phyloP scores from a whole-genome alignment of 306 rosid species.

The Cicer bijugum region DNA sequence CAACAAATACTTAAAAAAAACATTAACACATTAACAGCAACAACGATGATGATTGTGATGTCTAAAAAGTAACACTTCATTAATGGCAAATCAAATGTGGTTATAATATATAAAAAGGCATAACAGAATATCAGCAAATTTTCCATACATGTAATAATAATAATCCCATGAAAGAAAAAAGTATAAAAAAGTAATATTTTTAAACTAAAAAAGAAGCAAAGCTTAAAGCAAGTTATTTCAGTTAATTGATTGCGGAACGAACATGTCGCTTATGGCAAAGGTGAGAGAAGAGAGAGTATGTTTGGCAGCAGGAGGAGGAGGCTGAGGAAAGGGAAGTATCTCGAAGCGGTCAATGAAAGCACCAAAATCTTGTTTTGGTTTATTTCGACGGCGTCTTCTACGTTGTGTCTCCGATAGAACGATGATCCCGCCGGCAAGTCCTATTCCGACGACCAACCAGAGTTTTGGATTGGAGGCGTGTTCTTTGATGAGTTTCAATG shows the following conservation, averaged over 20 bases:
- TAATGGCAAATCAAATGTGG: slow-evolving; percentile 54
- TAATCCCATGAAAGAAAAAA: neutral
- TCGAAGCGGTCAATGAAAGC: slow-evolving; percentile 72
- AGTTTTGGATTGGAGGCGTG: slow-evolving; percentile 68
- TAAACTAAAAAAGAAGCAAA: slow-evolving; percentile 13
- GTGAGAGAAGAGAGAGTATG: slow-evolving; percentile 57
- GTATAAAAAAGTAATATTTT: neutral
- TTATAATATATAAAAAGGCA: slow-evolving; percentile 3
- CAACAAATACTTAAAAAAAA: neutral
- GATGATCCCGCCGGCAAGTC: slow-evolving; percentile 68
- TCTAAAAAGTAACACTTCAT: slow-evolving; percentile 38
- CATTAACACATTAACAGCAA: neutral
- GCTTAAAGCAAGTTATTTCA: neutral
- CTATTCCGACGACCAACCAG: slow-evolving; percentile 70
- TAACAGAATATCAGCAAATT: neutral
- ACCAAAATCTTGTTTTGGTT: slow-evolving; percentile 55
- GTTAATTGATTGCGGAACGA: slow-evolving; percentile 25
- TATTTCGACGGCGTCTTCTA: slow-evolving; percentile 45
- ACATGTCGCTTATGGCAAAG: slow-evolving; percentile 74
- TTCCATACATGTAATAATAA: neutral
- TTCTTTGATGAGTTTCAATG: slow-evolving; percentile 54
- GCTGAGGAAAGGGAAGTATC: slow-evolving; percentile 70
- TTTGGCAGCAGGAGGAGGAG: slow-evolving; percentile 68
- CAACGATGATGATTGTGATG: neutral
- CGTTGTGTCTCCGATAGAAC: slow-evolving; percentile 62